Base-by-base conservation (phyloP, 345 rosid species). In the Melastoma malabathricum region DNA sequence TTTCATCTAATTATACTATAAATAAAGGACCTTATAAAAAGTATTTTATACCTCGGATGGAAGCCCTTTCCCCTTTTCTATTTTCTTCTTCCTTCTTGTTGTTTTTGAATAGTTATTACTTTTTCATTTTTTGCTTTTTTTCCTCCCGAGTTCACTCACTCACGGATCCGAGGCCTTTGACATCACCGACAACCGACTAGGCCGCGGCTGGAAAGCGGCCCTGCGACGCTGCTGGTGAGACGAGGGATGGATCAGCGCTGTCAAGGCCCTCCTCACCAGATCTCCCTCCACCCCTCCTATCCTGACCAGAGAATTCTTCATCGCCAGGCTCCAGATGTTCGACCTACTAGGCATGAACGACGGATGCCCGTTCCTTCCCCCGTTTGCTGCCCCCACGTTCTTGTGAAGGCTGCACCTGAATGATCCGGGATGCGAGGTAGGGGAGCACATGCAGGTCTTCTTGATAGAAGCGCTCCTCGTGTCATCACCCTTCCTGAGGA, bases 231-330 rank as follows among this genome's bases (percentile, higher is more conserved):
- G 87, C 47, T 89, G 97, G 53, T 89, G 97, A 4, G 95, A 85
- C 0, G 94, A 89, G 0, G 97, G 97, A 0, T 94, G 65, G 25
- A 89, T 89, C 80, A 89, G 61, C 10, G 92, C 89, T 3, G 95
- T 72, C 57, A 89, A 64, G 15, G 97, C 86, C 71, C 97, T 77
- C 48, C 68, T 79, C 58, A 89, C 81, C 83, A 82, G 82, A 53
- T 89, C 97, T 5, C 97, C 97, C 66, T 89, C 97, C 0, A 89
- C 97, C 8, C 93, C 85, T n/a, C 97, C 95, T 3, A 89, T 89
- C 39, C 97, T 73, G 51, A 89, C 95, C 4, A 89, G 62, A 13
- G 95, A 86, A 59, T 89, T 86, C 55, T 74, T 79, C 97, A 89
- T 89, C 34, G 97, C 95, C 4, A 95, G 85, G 52, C 97, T 55